phyloP scores from a whole-genome alignment of 2,329 filamentous ascomycete genomes.

The Aspergillus sp. region DNA sequence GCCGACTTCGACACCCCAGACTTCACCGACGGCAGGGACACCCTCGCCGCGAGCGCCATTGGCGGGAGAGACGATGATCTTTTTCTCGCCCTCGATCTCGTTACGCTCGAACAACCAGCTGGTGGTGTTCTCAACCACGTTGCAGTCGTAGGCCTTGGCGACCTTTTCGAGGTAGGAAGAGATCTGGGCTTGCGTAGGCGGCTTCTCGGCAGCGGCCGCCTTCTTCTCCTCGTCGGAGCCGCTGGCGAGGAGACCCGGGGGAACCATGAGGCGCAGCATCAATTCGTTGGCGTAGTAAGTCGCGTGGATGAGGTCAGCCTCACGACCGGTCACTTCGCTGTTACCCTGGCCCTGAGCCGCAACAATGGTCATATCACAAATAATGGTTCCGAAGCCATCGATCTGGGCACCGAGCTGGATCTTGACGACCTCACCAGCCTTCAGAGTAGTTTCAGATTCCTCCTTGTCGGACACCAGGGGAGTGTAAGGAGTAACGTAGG shows the following conservation, averaged over 20 bases:
- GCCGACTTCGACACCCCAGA: conserved; percentile 96
- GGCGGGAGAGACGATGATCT: conserved; percentile 79
- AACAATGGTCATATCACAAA: conserved; percentile 84
- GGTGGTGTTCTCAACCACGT: conserved; percentile 93
- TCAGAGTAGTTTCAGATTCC: conserved; percentile 71
- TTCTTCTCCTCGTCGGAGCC: conserved; percentile 93
- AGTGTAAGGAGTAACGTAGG: conserved; percentile 94
- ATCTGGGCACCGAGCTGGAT: conserved; percentile 99
- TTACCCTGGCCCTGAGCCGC: conserved; percentile 52
- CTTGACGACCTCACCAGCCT: conserved; percentile 84
- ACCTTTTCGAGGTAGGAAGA: conserved; percentile 84
- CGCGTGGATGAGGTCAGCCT: conserved; percentile 80
- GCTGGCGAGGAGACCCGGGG: conserved; percentile 72
- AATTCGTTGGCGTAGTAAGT: conserved; percentile 95
- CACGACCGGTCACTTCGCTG: conserved; percentile 62
- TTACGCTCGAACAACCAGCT: conserved; percentile 95
- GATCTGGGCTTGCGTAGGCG: conserved; percentile 78
- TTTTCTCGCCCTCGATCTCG: conserved; percentile 96
- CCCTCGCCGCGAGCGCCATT: conserved; percentile 88
- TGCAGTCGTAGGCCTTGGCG: conserved; percentile 82
- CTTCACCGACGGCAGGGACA: conserved; percentile 76
- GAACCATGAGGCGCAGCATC: conserved; percentile 80
- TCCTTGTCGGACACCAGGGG: conserved; percentile 77
- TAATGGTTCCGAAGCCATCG: conserved; percentile 91
- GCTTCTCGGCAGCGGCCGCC: conserved; percentile 74